A percentile compares a stretch with the other conserved stretches of the same genome.
These are phyloP conservation scores for Rhizopogon rudus DNA, from an alignment of 768 basidiomycete species.

Conservation along the genomic window DNA sequence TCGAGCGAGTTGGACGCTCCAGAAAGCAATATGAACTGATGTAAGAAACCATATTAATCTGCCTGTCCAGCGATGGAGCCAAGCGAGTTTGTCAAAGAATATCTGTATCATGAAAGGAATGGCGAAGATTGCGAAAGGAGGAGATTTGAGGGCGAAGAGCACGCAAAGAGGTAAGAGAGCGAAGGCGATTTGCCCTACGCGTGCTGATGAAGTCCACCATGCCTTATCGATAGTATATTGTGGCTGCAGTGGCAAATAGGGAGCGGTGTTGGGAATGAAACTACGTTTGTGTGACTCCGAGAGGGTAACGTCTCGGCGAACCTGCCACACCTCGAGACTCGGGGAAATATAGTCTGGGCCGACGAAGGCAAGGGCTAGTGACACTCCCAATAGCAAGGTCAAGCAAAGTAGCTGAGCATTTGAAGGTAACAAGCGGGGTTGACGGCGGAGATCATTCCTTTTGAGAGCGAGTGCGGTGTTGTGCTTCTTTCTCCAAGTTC, in stretches of 20 bases:
- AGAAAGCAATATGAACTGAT: conserved; percentile 55
- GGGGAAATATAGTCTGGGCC: conserved; percentile 71
- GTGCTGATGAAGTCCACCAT: conserved; percentile 66
- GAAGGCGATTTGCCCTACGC: conserved; percentile 68
- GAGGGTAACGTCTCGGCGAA: conserved; percentile 15
- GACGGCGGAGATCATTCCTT: conserved; percentile 30
- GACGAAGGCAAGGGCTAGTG: conserved; percentile 45
- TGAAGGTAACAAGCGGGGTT: conserved; percentile 49
- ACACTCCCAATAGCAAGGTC: conserved; percentile 35
- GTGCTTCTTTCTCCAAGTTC: conserved; percentile 53
- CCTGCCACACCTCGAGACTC: conserved; percentile 38
- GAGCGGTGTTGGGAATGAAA: conserved; percentile 23
- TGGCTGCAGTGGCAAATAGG: conserved; percentile 36
- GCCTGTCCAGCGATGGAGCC: conserved; percentile 69
- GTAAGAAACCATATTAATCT: conserved; percentile 64
- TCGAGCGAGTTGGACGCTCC: conserved; percentile 60
- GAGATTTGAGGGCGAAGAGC: conserved; percentile 64
- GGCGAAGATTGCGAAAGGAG: conserved; percentile 70
- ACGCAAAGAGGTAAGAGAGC: conserved; percentile 67
- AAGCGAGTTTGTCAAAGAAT: conserved; percentile 71
- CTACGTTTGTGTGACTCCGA: conserved; percentile 14
- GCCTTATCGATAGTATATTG: conserved; percentile 61
- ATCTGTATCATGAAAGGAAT: conserved; percentile 55
- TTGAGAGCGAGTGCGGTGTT: conserved; percentile 29
- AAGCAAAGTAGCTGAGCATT: conserved; percentile 59